phyloP scores from a whole-genome alignment of 164 flowering plant genomes.

The Vitis labrusca region DNA sequence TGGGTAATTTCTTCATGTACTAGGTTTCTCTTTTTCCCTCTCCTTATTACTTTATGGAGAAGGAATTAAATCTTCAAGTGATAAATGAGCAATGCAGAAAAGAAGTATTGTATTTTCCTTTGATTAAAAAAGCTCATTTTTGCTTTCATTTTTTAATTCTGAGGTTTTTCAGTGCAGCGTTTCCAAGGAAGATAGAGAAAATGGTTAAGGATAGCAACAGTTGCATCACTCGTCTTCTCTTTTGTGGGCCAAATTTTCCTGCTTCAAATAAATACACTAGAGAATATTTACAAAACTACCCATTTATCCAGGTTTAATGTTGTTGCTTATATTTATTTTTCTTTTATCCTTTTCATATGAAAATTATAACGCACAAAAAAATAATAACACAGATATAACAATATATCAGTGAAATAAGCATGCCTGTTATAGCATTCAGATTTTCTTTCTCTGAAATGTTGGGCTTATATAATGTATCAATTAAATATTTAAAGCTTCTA shows the following conservation, averaged over 20 bases:
- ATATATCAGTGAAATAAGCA: too few relatives aligned
- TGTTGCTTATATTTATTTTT: background rate
- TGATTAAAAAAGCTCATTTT: too few relatives aligned
- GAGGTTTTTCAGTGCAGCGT: background rate
- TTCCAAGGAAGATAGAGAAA: background rate
- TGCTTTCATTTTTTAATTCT: too few relatives aligned
- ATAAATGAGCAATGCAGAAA: too few relatives aligned
- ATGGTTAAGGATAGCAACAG: constrained; percentile 13
- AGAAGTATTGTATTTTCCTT: too few relatives aligned
- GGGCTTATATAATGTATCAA: background rate
- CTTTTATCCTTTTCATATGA: background rate
- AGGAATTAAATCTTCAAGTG: too few relatives aligned
- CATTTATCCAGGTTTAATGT: constrained; percentile 58
- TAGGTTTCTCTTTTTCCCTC: too few relatives aligned
- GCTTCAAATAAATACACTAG: constrained; percentile 70
- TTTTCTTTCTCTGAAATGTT: background rate
- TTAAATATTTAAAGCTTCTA: background rate
- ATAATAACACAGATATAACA: too few relatives aligned
- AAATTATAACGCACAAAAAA: too few relatives aligned
- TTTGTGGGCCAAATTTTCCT: constrained; percentile 77
- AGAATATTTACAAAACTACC: constrained; percentile 59
- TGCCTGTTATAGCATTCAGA: background rate
- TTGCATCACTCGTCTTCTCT: constrained; percentile 59
- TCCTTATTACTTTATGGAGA: too few relatives aligned
- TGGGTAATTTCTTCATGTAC: too few relatives aligned